Base-by-base conservation (phyloP, 2,329 filamentous ascomycete genomes). In the Hysterium pulicare region DNA sequence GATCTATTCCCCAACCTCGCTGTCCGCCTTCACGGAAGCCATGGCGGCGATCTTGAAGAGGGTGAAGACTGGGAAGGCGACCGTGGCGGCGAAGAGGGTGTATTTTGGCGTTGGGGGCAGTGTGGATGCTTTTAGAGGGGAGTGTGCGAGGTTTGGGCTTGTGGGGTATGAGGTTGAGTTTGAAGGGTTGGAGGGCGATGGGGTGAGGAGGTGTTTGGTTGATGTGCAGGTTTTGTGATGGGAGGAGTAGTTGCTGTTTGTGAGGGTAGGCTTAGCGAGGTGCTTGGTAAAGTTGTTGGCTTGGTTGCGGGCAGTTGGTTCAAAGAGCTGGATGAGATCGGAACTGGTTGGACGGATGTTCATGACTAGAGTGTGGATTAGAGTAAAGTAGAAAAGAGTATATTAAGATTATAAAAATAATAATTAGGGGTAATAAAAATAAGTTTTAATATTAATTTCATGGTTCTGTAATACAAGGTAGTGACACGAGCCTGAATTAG, bases 61-160 rank as follows among this genome's bases (percentile, higher is more conserved):
- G 11, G 71, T 82, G 38, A 71, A 73, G 38, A 68, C 71, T 39
- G 79, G 81, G 0, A 77, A 77, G 37, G 82, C 84, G 1, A 70
- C 89, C 16, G 76, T 91, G 4, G 87, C 79, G 2, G 87, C 87
- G 1, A 93, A 93, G 70, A 79, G 81, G 50, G 75, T 90, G 9
- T 93, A 93, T 66, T 93, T 93, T 66, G 87, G 87, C 2, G 87
- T 93, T 4, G 87, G 87, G 0, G 87, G 87, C 0, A 90, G 86
- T 16, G 76, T 93, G 17, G 84, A 89, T 61, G 86, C 87, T 50
- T 88, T 93, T 53, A 68, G 72, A 44, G 64, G 67, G 36, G 69
- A 68, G 38, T 72, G 69, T 50, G 57, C 63, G 19, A 61, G 61
- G 33, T 57, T 55, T 22, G 70, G 71, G 4, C 69, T 67, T 17